These are phyloP conservation scores for Blastobotrys parvus DNA, from an alignment of 805 yeast species.

Conservation along the genomic window DNA sequence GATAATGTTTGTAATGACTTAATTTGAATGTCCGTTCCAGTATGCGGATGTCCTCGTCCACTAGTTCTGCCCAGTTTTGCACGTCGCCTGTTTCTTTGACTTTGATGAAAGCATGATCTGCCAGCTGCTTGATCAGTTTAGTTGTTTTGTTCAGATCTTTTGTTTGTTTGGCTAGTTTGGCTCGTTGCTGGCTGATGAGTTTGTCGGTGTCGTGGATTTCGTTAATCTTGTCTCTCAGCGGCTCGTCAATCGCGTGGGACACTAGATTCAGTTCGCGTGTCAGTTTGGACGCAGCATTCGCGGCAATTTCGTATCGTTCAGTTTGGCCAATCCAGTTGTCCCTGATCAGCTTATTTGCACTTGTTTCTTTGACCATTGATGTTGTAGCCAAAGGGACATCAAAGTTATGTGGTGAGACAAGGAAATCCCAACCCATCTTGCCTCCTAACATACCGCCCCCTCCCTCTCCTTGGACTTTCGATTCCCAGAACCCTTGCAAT, in stretches of 20 bases:
- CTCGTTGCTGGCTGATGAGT: constrained; percentile 14
- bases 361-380: constrained; percentile 8
- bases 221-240: constrained; percentile 19
- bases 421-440: no score
- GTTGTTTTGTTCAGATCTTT: constrained; percentile 5
- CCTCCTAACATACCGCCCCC: no score
- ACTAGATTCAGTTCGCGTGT: constrained; percentile 8
- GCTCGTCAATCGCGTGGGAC: constrained; percentile 16
- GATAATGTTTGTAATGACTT: background rate
- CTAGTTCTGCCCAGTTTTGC: constrained; percentile 53
- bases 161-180: constrained; percentile 4
- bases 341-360: constrained; percentile 15
- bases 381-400: background rate
- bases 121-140: constrained; percentile 8
- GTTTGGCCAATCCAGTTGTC: constrained; percentile 20
- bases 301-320: constrained; percentile 14
- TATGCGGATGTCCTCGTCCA: constrained; percentile 66
- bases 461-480: no score
- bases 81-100: constrained; percentile 31
- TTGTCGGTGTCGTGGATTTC: constrained; percentile 17
- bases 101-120: constrained; percentile 7
- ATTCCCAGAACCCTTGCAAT: no score
- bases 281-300: constrained; percentile 9
- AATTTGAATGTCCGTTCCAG: constrained; percentile 46
- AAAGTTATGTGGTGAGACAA: no score